Conservation (phyloP, 2,329 filamentous ascomycete genomes). For the Xylariaceae sp. region DNA sequence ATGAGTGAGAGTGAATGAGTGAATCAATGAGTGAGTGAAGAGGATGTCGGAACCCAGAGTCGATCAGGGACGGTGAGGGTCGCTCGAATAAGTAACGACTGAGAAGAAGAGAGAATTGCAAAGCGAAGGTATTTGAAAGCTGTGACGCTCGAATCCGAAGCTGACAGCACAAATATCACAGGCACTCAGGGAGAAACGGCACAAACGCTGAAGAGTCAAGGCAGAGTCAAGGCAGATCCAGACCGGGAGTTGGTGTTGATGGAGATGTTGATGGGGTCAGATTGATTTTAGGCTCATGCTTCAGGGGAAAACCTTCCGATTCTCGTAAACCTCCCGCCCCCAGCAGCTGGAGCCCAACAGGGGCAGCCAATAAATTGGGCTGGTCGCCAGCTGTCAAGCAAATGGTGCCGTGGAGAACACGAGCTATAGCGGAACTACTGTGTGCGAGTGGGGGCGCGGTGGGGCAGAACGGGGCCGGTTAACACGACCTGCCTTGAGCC, state of each 20-base stretch:
- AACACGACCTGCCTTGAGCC: neutral
- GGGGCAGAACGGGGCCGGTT: neutral
- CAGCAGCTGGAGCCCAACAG: constrained; percentile 22
- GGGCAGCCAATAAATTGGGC: constrained; percentile 10
- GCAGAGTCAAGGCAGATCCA: constrained; percentile 7
- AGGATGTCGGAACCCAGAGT: constrained; percentile 10
- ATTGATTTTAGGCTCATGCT: constrained; percentile 22
- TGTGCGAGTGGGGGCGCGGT: neutral
- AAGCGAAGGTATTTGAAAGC: neutral
- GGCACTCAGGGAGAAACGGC: constrained; percentile 2
- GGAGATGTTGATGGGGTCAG: constrained; percentile 26
- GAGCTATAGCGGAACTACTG: neutral
- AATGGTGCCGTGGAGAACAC: neutral
- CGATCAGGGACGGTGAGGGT: constrained; percentile 7
- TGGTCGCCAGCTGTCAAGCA: constrained; percentile 20
- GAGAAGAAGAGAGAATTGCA: neutral
- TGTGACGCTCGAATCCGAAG: neutral
- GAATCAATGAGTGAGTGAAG: no score
- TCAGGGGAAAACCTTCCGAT: constrained; percentile 34
- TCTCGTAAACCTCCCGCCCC: constrained; percentile 35
- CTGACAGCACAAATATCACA: neutral
- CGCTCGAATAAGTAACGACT: constrained; percentile 11
- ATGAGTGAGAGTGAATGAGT: neutral
- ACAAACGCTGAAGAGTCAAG: neutral
- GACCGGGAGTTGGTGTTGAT: constrained; percentile 25